A percentile compares a stretch with the other conserved stretches of the same genome.
Conservation (phyloP, 352 stramenopile species). For the Phytophthora capsici region DNA sequence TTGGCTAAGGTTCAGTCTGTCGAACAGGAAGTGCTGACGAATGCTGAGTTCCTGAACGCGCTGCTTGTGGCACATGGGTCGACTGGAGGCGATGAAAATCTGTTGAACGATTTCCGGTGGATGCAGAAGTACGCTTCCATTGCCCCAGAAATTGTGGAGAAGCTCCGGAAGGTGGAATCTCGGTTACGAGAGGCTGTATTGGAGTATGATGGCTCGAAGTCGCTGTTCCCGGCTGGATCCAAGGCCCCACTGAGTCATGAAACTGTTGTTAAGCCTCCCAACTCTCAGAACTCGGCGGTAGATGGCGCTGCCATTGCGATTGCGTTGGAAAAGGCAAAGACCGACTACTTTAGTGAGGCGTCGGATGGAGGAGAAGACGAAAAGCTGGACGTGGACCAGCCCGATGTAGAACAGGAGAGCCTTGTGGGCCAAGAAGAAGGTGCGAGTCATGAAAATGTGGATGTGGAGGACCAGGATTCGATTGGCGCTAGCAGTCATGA, state of each 20-base stretch:
- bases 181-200: conserved; percentile 49
- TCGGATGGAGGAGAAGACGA: conserved; percentile 39
- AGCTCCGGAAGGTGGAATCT: conserved; percentile 50
- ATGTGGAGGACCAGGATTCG: conserved; percentile 32
- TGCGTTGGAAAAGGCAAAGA: conserved; percentile 35
- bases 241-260: conserved; percentile 6
- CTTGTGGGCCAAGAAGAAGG: conserved; percentile 31
- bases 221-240: conserved; percentile 16
- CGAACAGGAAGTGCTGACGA: conserved; percentile 66
- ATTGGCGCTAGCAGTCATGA: conserved; percentile 37
- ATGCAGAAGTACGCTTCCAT: conserved; percentile 59
- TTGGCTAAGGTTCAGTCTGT: conserved; percentile 45
- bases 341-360: conserved; percentile 45
- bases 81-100: conserved; percentile 24
- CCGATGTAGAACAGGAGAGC: conserved; percentile 38
- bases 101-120: conserved; percentile 41
- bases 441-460: conserved; percentile 35
- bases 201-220: conserved; percentile 22
- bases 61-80: conserved; percentile 44
- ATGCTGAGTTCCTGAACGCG: conserved; percentile 66
- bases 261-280: conserved; percentile 13
- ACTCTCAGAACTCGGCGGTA: conserved; percentile 37
- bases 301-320: conserved; percentile 35
- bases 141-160: conserved; percentile 56
- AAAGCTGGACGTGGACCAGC: conserved; percentile 31